Percentiles rank a stretch among this genome's conserved stretches.
Evolutionary conservation across 2,329 filamentous ascomycete species (phyloP).

Genomic region (Fusarium mangiferae): DNA sequence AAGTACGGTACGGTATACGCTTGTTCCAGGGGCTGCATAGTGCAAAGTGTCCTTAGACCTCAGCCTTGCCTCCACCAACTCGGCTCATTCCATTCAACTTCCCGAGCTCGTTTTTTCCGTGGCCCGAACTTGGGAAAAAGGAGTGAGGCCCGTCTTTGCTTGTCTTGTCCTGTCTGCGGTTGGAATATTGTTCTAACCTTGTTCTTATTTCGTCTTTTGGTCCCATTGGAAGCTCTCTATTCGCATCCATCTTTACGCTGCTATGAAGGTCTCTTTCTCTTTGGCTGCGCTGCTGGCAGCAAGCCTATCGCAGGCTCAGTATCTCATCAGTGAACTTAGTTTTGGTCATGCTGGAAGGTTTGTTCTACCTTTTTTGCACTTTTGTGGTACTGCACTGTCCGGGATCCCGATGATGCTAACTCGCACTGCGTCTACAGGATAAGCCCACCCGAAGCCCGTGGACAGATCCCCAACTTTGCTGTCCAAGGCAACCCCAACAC

Average conservation of each 20-base stretch:
- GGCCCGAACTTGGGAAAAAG: conserved; percentile 10
- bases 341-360: conserved; percentile 79
- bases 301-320: conserved; percentile 68
- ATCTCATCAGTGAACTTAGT: conserved; percentile 77
- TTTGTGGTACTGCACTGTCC: neutral
- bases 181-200: conserved; percentile 15
- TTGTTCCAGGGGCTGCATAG: conserved; percentile 33
- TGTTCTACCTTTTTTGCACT: conserved; percentile 21
- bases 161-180: conserved; percentile 1
- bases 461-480: conserved; percentile 64
- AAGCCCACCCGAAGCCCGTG: conserved; percentile 65
- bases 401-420: conserved; percentile 14
- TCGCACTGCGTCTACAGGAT: conserved; percentile 59
- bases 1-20: neutral
- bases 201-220: conserved; percentile 17
- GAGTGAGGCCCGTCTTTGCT: conserved; percentile 9
- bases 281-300: conserved; percentile 57
- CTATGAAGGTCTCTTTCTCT: conserved; percentile 57
- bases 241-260: conserved; percentile 39
- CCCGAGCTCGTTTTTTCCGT: conserved; percentile 2
- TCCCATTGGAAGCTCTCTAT: conserved; percentile 8
- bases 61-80: conserved; percentile 41
- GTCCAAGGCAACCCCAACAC: conserved; percentile 63
- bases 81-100: conserved; percentile 21
- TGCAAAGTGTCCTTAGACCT: conserved; percentile 47